These are phyloP conservation scores for Ambrosia artemisiifolia DNA, from an alignment of 129 eudicot species.

Conservation along the genomic window DNA sequence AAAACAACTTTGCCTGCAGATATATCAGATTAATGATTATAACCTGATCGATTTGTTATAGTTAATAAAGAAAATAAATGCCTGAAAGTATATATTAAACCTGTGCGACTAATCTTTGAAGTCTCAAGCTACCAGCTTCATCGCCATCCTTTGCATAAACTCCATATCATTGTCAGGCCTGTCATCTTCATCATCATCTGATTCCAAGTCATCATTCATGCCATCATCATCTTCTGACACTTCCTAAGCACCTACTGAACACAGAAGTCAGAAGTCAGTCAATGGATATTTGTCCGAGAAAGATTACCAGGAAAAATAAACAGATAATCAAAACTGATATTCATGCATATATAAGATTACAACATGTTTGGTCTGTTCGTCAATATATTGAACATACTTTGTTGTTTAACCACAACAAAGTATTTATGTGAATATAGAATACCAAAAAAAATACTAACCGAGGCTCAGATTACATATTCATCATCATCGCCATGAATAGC, in stretches of 20 bases:
- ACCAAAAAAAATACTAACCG: too few species aligned
- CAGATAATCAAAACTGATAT: too few species aligned
- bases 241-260: constrained; percentile 35
- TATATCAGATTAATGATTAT: background rate
- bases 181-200: constrained; percentile 35
- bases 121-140: constrained; percentile 57
- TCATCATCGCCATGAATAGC: too few species aligned
- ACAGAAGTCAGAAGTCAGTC: too few species aligned
- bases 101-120: constrained; percentile 69
- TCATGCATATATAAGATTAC: too few species aligned
- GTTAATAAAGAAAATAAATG: background rate
- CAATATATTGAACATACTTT: too few species aligned
- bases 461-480: too few species aligned
- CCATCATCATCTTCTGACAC: constrained; percentile 46
- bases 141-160: constrained; percentile 71
- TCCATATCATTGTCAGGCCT: constrained; percentile 47
- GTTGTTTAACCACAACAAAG: too few species aligned
- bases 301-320: too few species aligned
- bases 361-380: too few species aligned
- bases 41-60: background rate
- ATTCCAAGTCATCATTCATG: constrained; percentile 7
- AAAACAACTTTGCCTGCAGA: constrained; percentile 67
- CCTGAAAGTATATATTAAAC: constrained; percentile 28
- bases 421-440: too few species aligned
- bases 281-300: too few species aligned